Conservation (phyloP, 75 land plant genomes). For the Chamaecyparis obtusa region DNA sequence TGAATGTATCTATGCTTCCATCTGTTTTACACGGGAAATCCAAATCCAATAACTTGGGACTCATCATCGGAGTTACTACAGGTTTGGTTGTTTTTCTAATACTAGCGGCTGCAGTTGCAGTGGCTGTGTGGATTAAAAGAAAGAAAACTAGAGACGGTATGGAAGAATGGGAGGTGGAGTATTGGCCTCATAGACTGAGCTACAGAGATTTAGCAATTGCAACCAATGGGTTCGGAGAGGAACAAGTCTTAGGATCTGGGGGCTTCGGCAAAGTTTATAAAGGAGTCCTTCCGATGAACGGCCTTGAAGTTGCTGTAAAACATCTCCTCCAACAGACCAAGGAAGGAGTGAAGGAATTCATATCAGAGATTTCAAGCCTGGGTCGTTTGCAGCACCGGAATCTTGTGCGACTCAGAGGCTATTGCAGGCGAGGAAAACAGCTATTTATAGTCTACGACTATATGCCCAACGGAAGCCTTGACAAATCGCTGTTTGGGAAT, state of each 20-base stretch:
- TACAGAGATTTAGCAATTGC: constrained; percentile 43
- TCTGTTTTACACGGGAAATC: neutral
- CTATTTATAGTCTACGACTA: neutral
- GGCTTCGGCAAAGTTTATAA: constrained; percentile 46
- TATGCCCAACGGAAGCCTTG: neutral
- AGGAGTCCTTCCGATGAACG: constrained; percentile 20
- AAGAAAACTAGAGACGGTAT: constrained; percentile 16
- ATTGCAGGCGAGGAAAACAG: neutral
- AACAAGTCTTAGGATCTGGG: constrained; percentile 27
- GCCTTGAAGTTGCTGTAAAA: constrained; percentile 41
- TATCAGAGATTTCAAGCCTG: too few relatives aligned
- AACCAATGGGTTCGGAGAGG: constrained; percentile 30
- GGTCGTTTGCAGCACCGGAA: too few relatives aligned
- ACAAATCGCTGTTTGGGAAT: neutral
- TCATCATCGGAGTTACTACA: neutral
- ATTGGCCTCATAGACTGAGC: constrained; percentile 50
- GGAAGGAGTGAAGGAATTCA: constrained; percentile 13
- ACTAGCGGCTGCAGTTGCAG: neutral
- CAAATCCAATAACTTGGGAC: neutral
- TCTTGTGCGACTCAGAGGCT: constrained; percentile 1
- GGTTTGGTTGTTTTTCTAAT: neutral
- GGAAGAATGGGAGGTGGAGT: constrained; percentile 66
- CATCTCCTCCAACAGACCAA: constrained; percentile 9
- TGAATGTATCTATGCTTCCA: neutral
- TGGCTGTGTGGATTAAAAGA: neutral